A percentile compares a stretch with the other conserved stretches of the same genome.
Evolutionary conservation across 257 asterid species (phyloP).

Genomic region (Salvia miltiorrhiza): DNA sequence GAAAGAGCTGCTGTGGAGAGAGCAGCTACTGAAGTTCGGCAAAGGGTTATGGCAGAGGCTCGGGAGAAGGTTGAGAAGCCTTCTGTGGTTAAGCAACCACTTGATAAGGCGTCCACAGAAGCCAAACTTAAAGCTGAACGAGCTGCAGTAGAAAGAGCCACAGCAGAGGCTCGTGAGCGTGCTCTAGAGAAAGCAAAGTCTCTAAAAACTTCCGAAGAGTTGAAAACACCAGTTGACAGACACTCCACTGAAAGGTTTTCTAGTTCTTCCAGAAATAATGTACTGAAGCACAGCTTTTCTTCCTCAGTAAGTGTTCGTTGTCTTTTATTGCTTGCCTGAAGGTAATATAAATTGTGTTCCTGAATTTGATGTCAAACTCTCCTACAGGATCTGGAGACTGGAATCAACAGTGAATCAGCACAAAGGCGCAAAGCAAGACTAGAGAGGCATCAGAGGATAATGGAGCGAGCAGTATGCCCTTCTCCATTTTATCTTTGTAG

Average conservation of each 20-base stretch:
- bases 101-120: conserved; percentile 49
- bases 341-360: not conserved
- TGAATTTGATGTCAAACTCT: conserved; percentile 28
- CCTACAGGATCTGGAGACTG: conserved; percentile 79
- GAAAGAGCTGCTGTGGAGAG: conserved; percentile 87
- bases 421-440: conserved; percentile 88
- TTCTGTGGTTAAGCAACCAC: conserved; percentile 34
- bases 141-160: conserved; percentile 97
- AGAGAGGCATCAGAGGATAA: conserved; percentile 96
- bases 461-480: conserved; percentile 86
- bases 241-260: conserved; percentile 32
- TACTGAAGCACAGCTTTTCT: conserved; percentile 79
- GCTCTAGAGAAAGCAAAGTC: conserved; percentile 88
- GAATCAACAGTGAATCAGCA: conserved; percentile 59
- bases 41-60: conserved; percentile 66
- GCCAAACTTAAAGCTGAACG: conserved; percentile 89
- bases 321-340: conserved; percentile 15
- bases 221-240: conserved; percentile 45
- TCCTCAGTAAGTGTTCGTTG: conserved; percentile 63
- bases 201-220: conserved; percentile 48
- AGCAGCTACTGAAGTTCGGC: conserved; percentile 79
- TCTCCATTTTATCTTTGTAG: conserved; percentile 16
- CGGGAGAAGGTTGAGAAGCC: conserved; percentile 62
- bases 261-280: conserved; percentile 46
- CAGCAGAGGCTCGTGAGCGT: conserved; percentile 95